A percentile compares a stretch with the other conserved stretches of the same genome.
Conservation (phyloP, 345 rosid genomes). For the Arabidopsis arenosa region DNA sequence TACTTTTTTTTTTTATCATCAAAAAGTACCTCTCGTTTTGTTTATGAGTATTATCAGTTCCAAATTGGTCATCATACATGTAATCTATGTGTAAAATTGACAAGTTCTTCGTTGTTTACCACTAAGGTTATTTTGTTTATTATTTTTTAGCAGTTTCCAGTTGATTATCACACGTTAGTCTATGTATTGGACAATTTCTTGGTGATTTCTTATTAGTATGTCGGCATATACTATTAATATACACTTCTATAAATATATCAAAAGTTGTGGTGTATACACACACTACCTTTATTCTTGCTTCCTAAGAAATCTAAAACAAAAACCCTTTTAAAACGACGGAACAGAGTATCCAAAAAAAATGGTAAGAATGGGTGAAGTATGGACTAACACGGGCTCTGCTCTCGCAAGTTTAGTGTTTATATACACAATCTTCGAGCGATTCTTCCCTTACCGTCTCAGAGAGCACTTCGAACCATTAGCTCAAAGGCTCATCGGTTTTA, state of each 20-base stretch:
- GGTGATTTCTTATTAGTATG: not conserved
- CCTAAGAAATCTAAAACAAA: not conserved
- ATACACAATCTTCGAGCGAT: constrained; percentile 38
- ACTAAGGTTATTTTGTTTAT: not conserved
- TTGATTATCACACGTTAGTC: not conserved
- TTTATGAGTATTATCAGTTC: not conserved
- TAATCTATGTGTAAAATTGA: not conserved
- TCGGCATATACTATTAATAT: not conserved
- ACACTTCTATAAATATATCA: not conserved
- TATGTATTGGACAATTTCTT: constrained; percentile 5
- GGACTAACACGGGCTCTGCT: constrained; percentile 36
- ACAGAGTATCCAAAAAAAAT: not conserved
- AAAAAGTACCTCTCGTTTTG: not conserved
- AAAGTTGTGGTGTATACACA: not conserved
- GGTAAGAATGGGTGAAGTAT: constrained; percentile 17
- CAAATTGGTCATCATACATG: not conserved
- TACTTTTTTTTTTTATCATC: not conserved
- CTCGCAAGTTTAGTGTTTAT: constrained; percentile 38
- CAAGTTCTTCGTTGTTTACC: not conserved
- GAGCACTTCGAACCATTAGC: constrained; percentile 23
- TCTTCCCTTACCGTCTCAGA: constrained; percentile 42
- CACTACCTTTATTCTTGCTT: not conserved
- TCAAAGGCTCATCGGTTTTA: constrained; percentile 18
- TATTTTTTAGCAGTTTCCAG: not conserved
- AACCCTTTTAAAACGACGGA: not conserved